Percentiles rank a stretch among this genome's conserved stretches.
Conservation (phyloP, 2,329 filamentous ascomycete species). For the Phyllachora maydis region DNA sequence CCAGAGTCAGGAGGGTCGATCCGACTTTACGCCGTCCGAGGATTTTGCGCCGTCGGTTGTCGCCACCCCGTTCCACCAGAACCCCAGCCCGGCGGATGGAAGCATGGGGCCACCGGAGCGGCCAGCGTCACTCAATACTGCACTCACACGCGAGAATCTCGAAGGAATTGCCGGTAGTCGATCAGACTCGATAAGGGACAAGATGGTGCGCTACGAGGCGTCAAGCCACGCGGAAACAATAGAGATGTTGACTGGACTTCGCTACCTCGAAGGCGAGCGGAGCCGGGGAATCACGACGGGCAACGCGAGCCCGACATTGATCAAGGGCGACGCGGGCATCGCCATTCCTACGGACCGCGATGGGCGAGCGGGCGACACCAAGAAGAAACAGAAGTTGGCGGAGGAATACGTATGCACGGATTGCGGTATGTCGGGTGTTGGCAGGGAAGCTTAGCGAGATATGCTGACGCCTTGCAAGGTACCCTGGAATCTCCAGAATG, state of each 20-base stretch:
- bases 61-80: slow-evolving; percentile 2
- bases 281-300: slow-evolving; percentile 78
- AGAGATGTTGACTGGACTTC: slow-evolving; percentile 77
- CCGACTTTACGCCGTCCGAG: slow-evolving; percentile 30
- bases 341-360: slow-evolving; percentile 68
- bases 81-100: slow-evolving; percentile 1
- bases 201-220: slow-evolving; percentile 66
- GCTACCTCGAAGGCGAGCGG: slow-evolving; percentile 75
- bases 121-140: slow-evolving; percentile 37
- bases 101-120: slow-evolving; percentile 48
- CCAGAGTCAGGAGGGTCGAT: slow-evolving; percentile 33
- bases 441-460: too few species aligned
- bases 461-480: too few species aligned
- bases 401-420: slow-evolving; percentile 93
- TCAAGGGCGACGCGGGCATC: slow-evolving; percentile 73
- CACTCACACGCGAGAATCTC: slow-evolving; percentile 61
- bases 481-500: slow-evolving; percentile 89
- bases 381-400: slow-evolving; percentile 65
- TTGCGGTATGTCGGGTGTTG: slow-evolving; percentile 45
- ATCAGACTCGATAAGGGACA: slow-evolving; percentile 62
- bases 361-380: slow-evolving; percentile 51
- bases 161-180: slow-evolving; percentile 48
- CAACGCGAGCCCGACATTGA: slow-evolving; percentile 57
- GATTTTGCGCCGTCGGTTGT: slow-evolving; percentile 11
- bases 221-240: slow-evolving; percentile 60